phyloP scores from a whole-genome alignment of 179 eudicot genomes.

The Silene vulgaris region DNA sequence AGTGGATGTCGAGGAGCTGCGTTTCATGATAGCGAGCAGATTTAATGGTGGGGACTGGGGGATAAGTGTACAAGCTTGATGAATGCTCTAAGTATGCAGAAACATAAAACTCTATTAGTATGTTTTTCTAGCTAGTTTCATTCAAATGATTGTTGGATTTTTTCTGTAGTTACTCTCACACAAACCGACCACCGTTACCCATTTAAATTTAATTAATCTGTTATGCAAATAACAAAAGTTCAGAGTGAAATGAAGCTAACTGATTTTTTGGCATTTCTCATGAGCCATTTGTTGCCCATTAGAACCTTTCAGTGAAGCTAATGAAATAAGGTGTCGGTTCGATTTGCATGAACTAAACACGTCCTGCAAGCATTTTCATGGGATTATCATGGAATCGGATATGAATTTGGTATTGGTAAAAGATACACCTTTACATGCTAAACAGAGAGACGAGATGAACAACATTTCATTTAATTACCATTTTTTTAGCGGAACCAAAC shows the following conservation, averaged over 20 bases:
- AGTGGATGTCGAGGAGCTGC: neutral
- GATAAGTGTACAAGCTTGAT: neutral
- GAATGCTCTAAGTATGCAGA: neutral
- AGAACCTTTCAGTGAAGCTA: no score
- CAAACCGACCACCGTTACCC: no score
- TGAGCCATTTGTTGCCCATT: no score
- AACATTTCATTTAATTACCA: conserved; percentile 14
- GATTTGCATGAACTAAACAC: neutral
- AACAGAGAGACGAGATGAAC: neutral
- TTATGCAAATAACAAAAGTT: no score
- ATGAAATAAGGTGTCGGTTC: no score
- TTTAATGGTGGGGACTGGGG: neutral
- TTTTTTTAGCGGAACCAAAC: neutral
- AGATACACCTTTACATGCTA: conserved; percentile 20
- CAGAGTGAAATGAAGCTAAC: no score
- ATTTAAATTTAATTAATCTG: no score
- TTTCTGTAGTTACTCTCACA: no score
- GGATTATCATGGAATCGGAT: neutral
- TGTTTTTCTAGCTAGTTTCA: no score
- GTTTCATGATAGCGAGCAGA: neutral
- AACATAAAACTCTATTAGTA: neutral
- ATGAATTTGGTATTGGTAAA: neutral
- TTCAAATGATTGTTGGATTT: no score
- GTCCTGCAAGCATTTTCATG: neutral
- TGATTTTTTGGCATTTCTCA: no score